Evolutionary conservation across 2,329 filamentous ascomycete species (phyloP).

Genomic region (Chrysoporthe cubensis): DNA sequence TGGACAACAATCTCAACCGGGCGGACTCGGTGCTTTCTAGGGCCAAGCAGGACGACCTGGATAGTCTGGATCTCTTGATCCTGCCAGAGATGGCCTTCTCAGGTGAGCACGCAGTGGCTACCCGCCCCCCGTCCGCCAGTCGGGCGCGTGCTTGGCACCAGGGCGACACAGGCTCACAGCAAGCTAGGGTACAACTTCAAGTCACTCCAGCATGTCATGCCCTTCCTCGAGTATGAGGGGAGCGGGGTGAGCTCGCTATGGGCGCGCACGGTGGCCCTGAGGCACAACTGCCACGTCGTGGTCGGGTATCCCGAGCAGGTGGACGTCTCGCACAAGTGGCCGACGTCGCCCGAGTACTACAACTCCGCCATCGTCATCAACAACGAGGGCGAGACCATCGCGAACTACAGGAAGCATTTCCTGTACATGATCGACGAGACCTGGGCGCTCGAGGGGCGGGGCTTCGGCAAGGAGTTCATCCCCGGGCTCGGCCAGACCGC

Average conservation of each 20-base stretch:
- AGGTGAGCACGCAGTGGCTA: constrained; percentile 50
- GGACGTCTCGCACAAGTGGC: constrained; percentile 55
- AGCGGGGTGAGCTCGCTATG: constrained; percentile 72
- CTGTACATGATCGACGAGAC: constrained; percentile 64
- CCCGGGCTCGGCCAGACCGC: constrained; percentile 54
- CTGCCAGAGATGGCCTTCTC: constrained; percentile 78
- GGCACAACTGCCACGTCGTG: constrained; percentile 68
- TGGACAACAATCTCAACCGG: constrained; percentile 70
- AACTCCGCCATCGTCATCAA: constrained; percentile 60
- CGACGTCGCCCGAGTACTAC: constrained; percentile 57
- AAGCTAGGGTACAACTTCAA: constrained; percentile 75
- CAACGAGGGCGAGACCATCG: constrained; percentile 61
- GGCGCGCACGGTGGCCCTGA: constrained; percentile 69
- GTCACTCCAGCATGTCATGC: constrained; percentile 67
- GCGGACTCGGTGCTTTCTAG: constrained; percentile 66
- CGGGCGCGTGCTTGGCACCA: background rate
- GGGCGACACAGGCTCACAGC: constrained; percentile 1
- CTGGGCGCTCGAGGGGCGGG: constrained; percentile 58
- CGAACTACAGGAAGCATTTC: constrained; percentile 64
- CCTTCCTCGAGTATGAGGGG: constrained; percentile 69
- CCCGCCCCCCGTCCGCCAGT: background rate
- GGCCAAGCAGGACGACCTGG: constrained; percentile 57
- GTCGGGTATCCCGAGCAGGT: constrained; percentile 77
- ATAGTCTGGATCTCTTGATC: constrained; percentile 72
- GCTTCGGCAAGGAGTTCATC: constrained; percentile 39